Base-by-base conservation (phyloP, 768 basidiomycete species). In the Ramaria sp. region DNA sequence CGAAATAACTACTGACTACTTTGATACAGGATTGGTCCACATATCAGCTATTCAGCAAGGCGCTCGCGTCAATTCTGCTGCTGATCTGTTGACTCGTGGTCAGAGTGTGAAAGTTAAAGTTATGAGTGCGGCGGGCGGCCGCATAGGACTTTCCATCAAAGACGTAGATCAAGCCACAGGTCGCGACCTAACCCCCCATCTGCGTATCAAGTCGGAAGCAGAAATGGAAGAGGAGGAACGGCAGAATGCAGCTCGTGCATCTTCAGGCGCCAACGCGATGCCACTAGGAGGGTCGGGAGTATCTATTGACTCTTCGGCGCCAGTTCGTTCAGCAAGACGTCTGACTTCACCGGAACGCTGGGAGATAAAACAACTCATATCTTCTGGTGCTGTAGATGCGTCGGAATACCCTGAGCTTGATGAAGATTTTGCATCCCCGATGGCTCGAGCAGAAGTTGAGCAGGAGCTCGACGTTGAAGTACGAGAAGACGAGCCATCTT, bases 341-440 rank as follows among this genome's bases (percentile, higher is more conserved):
- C 72, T 98, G 55, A 94, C 94, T 1, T 93, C 89, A 6, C 96
- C 96, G 1, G 96, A 99, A 68, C 82, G 96, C 27, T 99, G 96
- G 93, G 96, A 99, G 72, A 94, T 99, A 69, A 97, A 98, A 68
- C 96, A 98, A 66, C 80, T 99, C 55, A 96, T 98, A 53, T 88
- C 96, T 0, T 96, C 93, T 28, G 96, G 96, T 41, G 88, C 83
- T 15, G 78, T 97, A 52, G 83, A 84, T 59, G 86, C 94, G 10
- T 85, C 93, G 3, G 96, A 98, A 66, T 95, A 94, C 62, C 93
- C 92, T 2, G 89, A 95, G 28, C 73, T 96, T 50, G 89, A 94
- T 59, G 91, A 93, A 61, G 89, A 92, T 56, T 79, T 86, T 64
- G 77, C 68, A 52, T 84, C 88, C 62, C 82, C 86, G 1, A 74